Base-by-base conservation (phyloP, 2,329 filamentous ascomycete species). In the Fusarium xylarioides region DNA sequence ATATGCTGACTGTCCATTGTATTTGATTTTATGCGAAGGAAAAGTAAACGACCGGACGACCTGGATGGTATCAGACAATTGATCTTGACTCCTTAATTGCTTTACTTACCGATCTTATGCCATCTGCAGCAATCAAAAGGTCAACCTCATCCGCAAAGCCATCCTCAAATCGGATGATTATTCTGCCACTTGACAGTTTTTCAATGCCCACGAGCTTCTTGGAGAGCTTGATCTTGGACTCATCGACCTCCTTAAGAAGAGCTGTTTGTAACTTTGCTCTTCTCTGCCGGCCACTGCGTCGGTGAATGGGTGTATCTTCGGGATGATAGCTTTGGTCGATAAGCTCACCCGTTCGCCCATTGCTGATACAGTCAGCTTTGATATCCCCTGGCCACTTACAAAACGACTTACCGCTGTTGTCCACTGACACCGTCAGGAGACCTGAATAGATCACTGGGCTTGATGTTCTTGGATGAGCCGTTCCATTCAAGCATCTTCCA, bases 111-210 rank as follows among this genome's bases (percentile, higher is more conserved):
- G 86, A 87, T 63, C 85, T 83, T 57, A 88, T 88, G 6, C 87
- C 86, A 73, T 89, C 86, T 9, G 85, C 87, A 1, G 86, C 87
- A 5, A 89, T 81, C 2, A 88, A 81, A 1, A 89, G 75, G 68
- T 87, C 86, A 6, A 82, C 82, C 21, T 81, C 76, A 5, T 81
- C 82, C 2, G 50, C 57, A 9, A 73, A 75, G 7, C 83, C 82
- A 69, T 89, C 86, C 18, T 83, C 80, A 63, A 90, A 89, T 0
- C 63, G 52, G 15, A 89, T 77, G 7, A 78, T 70, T 4, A 86
- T 78, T 8, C 83, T 85, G 1, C 75, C 77, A 19, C 64, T 71
- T 0, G 77, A 74, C 5, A 83, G 66, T 54, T 87, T 79, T 7
- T 83, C 76, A 5, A 88, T 71, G 1, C 68, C 71, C 0, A 76